Percentiles rank a stretch among this genome's conserved stretches.
Conservation (phyloP, 176 grass and related monocot species). For the Carex littledalei region DNA sequence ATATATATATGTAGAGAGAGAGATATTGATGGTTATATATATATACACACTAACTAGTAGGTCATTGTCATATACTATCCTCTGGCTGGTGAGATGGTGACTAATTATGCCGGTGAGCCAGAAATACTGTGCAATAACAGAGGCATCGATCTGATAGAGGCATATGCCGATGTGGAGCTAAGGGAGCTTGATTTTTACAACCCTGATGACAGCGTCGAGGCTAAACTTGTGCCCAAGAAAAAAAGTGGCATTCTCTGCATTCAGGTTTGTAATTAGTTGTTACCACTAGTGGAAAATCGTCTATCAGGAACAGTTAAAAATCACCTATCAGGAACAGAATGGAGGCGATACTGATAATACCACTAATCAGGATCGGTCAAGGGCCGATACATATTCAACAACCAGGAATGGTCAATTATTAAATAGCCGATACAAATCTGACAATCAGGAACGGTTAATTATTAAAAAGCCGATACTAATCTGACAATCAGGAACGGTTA, state of each 20-base stretch:
- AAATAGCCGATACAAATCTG: too few relatives aligned
- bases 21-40: neutral
- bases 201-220: slow-evolving; percentile 47
- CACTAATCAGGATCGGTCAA: too few relatives aligned
- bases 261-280: slow-evolving; percentile 28
- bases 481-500: too few relatives aligned
- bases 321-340: too few relatives aligned
- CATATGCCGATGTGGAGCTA: slow-evolving; percentile 24
- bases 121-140: slow-evolving; percentile 64
- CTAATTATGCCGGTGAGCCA: slow-evolving; percentile 46
- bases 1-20: neutral
- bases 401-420: too few relatives aligned
- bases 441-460: too few relatives aligned
- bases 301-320: too few relatives aligned
- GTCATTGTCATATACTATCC: slow-evolving; percentile 57
- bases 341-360: too few relatives aligned
- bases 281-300: too few relatives aligned
- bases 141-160: slow-evolving; percentile 54
- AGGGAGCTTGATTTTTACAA: slow-evolving; percentile 31
- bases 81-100: slow-evolving; percentile 44
- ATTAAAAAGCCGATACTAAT: too few relatives aligned
- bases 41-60: neutral
- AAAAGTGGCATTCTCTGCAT: slow-evolving; percentile 38
- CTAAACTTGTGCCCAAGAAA: slow-evolving; percentile 46
- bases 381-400: too few relatives aligned